Conservation (phyloP, 495 filamentous ascomycete genomes). For the Rusavskia elegans region DNA sequence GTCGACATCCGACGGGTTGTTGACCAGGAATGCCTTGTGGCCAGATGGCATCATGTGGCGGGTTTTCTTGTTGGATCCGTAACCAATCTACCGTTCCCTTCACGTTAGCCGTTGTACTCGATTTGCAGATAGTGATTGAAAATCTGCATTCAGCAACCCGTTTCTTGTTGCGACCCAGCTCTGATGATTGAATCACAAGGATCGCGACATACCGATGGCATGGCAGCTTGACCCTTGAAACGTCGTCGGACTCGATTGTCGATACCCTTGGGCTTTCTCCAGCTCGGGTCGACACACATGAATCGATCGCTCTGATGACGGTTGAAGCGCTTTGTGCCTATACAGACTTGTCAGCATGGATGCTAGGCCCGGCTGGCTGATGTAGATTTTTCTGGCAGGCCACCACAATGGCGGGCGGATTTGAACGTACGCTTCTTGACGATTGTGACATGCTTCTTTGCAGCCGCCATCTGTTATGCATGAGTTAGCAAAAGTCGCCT, state of each 20-base stretch:
- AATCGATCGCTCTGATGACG: conserved; percentile 96
- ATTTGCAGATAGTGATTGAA: too few species aligned
- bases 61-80: conserved; percentile 97
- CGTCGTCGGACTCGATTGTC: conserved; percentile 81
- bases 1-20: conserved; percentile 88
- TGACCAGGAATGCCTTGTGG: conserved; percentile 98
- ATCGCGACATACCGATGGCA: conserved; percentile 77
- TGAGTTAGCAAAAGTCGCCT: neutral
- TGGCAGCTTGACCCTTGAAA: conserved; percentile 86
- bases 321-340: conserved; percentile 78
- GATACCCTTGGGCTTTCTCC: conserved; percentile 99
- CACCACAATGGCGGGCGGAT: neutral
- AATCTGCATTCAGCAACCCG: too few species aligned
- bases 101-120: too few species aligned
- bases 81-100: conserved; percentile 59
- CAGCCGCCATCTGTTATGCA: conserved; percentile 72
- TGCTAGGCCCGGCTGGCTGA: neutral
- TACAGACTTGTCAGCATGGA: conserved; percentile 1
- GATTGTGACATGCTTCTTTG: conserved; percentile 97
- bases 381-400: neutral
- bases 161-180: too few species aligned
- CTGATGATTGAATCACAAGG: too few species aligned
- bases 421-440: conserved; percentile 83
- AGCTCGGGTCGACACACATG: conserved; percentile 69
- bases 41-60: conserved; percentile 96